Conservation (phyloP, 129 eudicot species). For the Erigeron canadensis region DNA sequence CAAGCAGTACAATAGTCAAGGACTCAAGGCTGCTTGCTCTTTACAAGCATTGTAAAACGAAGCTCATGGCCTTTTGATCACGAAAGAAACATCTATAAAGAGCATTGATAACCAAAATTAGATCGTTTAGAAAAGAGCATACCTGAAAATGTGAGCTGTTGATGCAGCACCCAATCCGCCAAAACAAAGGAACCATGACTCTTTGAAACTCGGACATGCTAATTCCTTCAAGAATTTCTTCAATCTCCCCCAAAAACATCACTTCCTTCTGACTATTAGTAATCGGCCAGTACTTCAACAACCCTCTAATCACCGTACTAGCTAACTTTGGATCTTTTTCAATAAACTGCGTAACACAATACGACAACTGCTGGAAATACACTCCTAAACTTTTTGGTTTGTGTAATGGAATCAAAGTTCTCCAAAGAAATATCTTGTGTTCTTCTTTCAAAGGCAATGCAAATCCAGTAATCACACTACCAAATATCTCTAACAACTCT, state of each 20-base stretch:
- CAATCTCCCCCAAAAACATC: slow-evolving; percentile 80
- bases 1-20: too few species aligned
- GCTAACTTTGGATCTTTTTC: slow-evolving; percentile 91
- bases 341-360: slow-evolving; percentile 78
- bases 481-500: slow-evolving; percentile 83
- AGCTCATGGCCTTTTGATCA: not conserved
- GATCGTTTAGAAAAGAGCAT: not conserved
- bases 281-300: slow-evolving; percentile 92
- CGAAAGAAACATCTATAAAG: not conserved
- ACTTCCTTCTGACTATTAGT: slow-evolving; percentile 93
- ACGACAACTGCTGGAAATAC: slow-evolving; percentile 87
- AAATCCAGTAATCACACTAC: slow-evolving; percentile 89
- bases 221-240: slow-evolving; percentile 81
- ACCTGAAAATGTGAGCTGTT: slow-evolving; percentile 95
- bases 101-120: slow-evolving; percentile 1
- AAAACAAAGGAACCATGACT: slow-evolving; percentile 83
- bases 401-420: slow-evolving; percentile 85
- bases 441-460: slow-evolving; percentile 92
- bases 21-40: not conserved
- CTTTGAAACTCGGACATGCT: slow-evolving; percentile 82
- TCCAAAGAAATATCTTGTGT: slow-evolving; percentile 88
- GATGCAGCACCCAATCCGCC: slow-evolving; percentile 79
- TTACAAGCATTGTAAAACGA: not conserved
- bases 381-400: slow-evolving; percentile 83
- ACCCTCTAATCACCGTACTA: slow-evolving; percentile 71